Base-by-base conservation (phyloP, 306 rosid species). In the Vigna nakashimae region DNA sequence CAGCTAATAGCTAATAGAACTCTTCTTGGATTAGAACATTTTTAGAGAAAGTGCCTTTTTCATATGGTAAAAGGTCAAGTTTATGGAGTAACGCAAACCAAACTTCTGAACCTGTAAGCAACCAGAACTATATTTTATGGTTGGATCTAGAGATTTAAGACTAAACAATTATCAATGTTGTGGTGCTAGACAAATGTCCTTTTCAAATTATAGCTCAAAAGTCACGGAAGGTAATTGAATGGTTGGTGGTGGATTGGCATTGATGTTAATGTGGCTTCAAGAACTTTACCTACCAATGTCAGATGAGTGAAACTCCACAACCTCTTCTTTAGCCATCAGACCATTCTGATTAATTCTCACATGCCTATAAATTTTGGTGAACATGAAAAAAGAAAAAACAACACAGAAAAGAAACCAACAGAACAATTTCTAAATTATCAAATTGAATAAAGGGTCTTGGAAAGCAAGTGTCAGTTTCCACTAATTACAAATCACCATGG, bases 161-260 rank as follows among this genome's bases (percentile, higher is more conserved):
- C 63, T 73, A 49, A 71, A 71, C 43, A 17, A 65, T 81, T 24
- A 69, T 81, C 48, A 58, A 51, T 34, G 69, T 60, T 51, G 0
- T 77, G 55, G 69, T 57, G 68, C 18, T 24, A 69, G 28, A 16
- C 65, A 66, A 63, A 32, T 67, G 90, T 84, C 90, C 56, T 64
- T 72, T 67, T 87, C 90, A 71, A 42, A 20, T 56, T 55, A 45
- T 58, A 67, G 72, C 30, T 63, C 38, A 13, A 32, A 22, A 30
- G 66, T 46, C 32, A 73, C 55, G 65, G 81, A 60, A 20, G 81
- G 18, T 71, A 79, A 73, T 62, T 80, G 71, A 70, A 79, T 78
- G 62, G 78, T 65, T 64, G 82, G 77, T 81, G 67, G 73, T 63
- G 24, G 76, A 7, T 68, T 63, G 72, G 13, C 14, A 34, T 69